phyloP scores from a whole-genome alignment of 352 stramenopile species.

The Phytophthora sojae region DNA sequence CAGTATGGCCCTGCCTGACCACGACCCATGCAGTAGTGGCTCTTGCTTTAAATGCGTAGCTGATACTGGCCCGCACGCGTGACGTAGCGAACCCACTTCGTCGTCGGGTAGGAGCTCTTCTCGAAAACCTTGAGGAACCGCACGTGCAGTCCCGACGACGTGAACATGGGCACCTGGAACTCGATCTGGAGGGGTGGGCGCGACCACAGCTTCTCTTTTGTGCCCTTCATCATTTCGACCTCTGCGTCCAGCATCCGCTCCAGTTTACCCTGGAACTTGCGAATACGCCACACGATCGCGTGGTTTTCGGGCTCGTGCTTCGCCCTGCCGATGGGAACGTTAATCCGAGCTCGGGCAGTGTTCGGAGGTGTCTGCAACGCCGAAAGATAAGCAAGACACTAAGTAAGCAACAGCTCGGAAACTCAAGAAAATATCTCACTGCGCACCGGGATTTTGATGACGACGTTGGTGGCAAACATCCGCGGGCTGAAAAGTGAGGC shows the following conservation, averaged over 20 bases:
- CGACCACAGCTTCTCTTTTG: slow-evolving; percentile 96
- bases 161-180: slow-evolving; percentile 99
- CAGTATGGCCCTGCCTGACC: not conserved
- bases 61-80: slow-evolving; percentile 98
- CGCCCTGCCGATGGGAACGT: slow-evolving; percentile 94
- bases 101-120: slow-evolving; percentile 98
- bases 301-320: slow-evolving; percentile 98
- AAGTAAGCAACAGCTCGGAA: not conserved
- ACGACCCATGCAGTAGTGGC: not conserved
- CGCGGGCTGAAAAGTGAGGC: slow-evolving; percentile 96
- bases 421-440: not conserved
- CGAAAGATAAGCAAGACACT: not conserved
- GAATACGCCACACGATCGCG: slow-evolving; percentile 98
- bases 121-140: slow-evolving; percentile 99
- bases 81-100: slow-evolving; percentile 99
- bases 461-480: slow-evolving; percentile 96
- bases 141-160: slow-evolving; percentile 97
- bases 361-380: slow-evolving; percentile 89
- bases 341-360: slow-evolving; percentile 96
- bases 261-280: slow-evolving; percentile 96
- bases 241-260: slow-evolving; percentile 96
- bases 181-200: slow-evolving; percentile 97
- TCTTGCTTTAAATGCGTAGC: slow-evolving; percentile 92
- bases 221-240: slow-evolving; percentile 97
- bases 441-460: slow-evolving; percentile 94